Evolutionary conservation across 352 stramenopile genomes (phyloP), one percentile per base, ranked within the genome.

Genomic region (Plasmopara halstedii): DNA sequence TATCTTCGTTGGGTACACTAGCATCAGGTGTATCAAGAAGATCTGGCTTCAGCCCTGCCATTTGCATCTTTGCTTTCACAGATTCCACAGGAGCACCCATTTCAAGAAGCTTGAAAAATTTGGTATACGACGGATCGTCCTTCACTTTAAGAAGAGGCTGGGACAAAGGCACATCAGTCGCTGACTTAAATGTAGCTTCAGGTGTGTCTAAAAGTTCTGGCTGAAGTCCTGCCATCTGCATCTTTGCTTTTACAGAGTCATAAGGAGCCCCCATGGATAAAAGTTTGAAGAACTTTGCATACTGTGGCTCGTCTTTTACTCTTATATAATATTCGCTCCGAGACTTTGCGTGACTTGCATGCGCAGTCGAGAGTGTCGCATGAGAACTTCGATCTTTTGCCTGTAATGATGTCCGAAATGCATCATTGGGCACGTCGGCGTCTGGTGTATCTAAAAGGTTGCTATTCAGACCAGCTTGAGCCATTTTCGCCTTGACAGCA

Each of bases 381-480:
- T 17, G 38, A 37, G 48, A 34, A 26, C 52, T 75, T 47, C 26
- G n/a, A n/a, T n/a, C n/a, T n/a, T n/a, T n/a, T n/a, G n/a, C n/a
- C n/a, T n/a, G 23, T 33, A 40, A 15, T 10, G 34, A 33, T 21
- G 9, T 42, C 13, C 1, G 18, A 15, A 23, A 1, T 23, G 6
- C n/a, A 17, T 46, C 70, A 3, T 46, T 34, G 1, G 59, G 53
- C 22, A 87, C 46, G 2, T 61, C 46, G 3, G 70, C 73, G 23
- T 87, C 67, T 9, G 80, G 77, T 0, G 69, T 87, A 35, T 87
- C 73, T 6, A 88, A 47, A 3, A 85, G 51, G 2, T 74, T 65
- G 31, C 82, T 64, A 62, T 97, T 89, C 18, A 97, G 48, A 1
- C 84, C 86, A 58, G 96, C 92, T 50, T 76, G 63, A 8, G 32